Percentiles rank a stretch among this genome's conserved stretches.
phyloP scores from a whole-genome alignment of 331 rosid genomes.

The Prunus yedoensis region DNA sequence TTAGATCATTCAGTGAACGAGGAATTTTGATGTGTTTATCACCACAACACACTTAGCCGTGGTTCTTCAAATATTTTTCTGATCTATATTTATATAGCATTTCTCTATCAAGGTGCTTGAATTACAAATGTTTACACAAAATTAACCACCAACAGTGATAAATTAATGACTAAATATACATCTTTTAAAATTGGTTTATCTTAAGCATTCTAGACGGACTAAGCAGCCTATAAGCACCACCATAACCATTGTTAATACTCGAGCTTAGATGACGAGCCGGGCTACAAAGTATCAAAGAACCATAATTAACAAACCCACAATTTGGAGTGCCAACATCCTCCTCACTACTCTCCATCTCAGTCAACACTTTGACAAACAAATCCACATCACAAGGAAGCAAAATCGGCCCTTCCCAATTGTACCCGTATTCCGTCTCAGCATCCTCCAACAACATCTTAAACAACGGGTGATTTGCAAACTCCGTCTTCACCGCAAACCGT shows the following conservation, averaged over 20 bases:
- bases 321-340: slow-evolving; percentile 11
- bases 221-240: slow-evolving; percentile 30
- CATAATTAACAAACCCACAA: slow-evolving; percentile 11
- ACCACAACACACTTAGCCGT: background rate
- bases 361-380: slow-evolving; percentile 45
- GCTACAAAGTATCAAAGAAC: slow-evolving; percentile 24
- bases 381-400: slow-evolving; percentile 65
- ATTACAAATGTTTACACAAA: slow-evolving; percentile 2
- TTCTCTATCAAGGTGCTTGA: background rate
- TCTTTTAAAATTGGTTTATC: slow-evolving; percentile 19
- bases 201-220: slow-evolving; percentile 25
- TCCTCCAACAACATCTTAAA: slow-evolving; percentile 63
- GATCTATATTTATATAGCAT: background rate
- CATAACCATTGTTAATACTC: background rate
- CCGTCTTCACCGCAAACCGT: slow-evolving; percentile 48
- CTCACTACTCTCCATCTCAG: slow-evolving; percentile 39
- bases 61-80: background rate
- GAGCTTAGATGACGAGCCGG: slow-evolving; percentile 9
- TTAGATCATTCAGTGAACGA: no score
- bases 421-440: slow-evolving; percentile 66
- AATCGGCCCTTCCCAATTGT: slow-evolving; percentile 55
- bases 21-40: no score
- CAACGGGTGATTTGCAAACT: slow-evolving; percentile 56
- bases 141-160: background rate
- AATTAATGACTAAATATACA: background rate